These are phyloP conservation scores for Trametes pubescens DNA, from an alignment of 1,284 basidiomycete species.

Conservation along the genomic window DNA sequence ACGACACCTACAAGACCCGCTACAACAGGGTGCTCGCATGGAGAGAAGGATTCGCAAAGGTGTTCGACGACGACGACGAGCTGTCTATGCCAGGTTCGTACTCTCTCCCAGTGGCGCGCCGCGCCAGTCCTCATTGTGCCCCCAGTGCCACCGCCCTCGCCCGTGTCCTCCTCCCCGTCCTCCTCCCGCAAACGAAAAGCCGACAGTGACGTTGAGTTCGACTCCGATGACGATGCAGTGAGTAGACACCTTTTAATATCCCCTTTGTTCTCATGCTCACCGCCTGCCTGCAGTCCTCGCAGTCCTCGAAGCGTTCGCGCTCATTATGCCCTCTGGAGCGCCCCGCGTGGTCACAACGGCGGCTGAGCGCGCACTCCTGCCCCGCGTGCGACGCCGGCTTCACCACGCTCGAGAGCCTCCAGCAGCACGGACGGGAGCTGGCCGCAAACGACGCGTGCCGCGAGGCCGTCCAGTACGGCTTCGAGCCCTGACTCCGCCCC, in stretches of 20 bases:
- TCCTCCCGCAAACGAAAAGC: slow-evolving; percentile 55
- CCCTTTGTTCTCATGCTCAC: slow-evolving; percentile 22
- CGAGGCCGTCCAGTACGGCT: slow-evolving; percentile 73
- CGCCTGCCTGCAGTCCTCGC: slow-evolving; percentile 50
- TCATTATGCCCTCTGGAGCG: slow-evolving; percentile 29
- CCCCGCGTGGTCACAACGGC: slow-evolving; percentile 34
- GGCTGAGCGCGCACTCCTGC: slow-evolving; percentile 54
- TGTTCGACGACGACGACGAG: slow-evolving; percentile 34
- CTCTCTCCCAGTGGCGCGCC: slow-evolving; percentile 17
- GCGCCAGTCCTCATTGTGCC: slow-evolving; percentile 16
- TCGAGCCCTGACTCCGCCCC: slow-evolving; percentile 55
- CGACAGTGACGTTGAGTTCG: slow-evolving; percentile 44
- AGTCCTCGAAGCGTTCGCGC: slow-evolving; percentile 52
- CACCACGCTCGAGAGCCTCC: slow-evolving; percentile 60
- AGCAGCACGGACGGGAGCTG: slow-evolving; percentile 61
- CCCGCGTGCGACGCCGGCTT: slow-evolving; percentile 77
- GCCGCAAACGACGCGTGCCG: slow-evolving; percentile 71
- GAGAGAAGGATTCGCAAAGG: slow-evolving; percentile 55
- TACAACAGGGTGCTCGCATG: slow-evolving; percentile 70
- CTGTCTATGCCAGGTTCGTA: slow-evolving; percentile 35
- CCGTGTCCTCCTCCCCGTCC: slow-evolving; percentile 33
- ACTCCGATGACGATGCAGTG: slow-evolving; percentile 56
- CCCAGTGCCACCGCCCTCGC: slow-evolving; percentile 32
- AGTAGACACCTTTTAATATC: slow-evolving; percentile 38
- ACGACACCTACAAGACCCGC: slow-evolving; percentile 57